These are phyloP conservation scores for Chytridium lagenaria DNA, from an alignment of 371 early-diverging fungal species.

Conservation along the genomic window DNA sequence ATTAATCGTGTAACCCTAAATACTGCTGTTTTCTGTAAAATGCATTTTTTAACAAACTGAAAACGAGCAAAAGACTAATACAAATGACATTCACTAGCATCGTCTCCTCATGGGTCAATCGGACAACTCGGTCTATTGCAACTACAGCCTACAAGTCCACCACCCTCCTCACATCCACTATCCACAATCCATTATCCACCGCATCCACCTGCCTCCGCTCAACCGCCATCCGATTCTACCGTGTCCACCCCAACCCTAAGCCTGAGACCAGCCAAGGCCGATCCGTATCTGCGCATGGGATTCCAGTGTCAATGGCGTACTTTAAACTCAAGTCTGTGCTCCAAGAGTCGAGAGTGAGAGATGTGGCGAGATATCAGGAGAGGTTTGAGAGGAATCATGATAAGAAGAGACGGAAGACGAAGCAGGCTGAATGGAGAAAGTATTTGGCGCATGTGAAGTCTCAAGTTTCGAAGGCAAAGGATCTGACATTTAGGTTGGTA, in stretches of 20 bases:
- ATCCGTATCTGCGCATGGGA: constrained; percentile 19
- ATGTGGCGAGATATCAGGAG: constrained; percentile 48
- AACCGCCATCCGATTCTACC: constrained; percentile 15
- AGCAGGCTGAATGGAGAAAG: constrained; percentile 49
- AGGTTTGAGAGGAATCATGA: constrained; percentile 51
- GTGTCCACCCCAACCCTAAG: constrained; percentile 14
- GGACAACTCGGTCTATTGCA: neutral
- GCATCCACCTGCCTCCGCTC: neutral
- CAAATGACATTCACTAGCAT: no score
- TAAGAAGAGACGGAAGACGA: constrained; percentile 45
- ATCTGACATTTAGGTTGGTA: constrained; percentile 47
- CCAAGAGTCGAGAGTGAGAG: constrained; percentile 44
- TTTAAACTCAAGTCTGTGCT: constrained; percentile 46
- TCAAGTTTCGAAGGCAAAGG: constrained; percentile 47
- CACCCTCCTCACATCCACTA: neutral
- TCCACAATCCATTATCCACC: neutral
- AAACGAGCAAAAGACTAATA: neutral
- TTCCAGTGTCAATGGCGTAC: constrained; percentile 32
- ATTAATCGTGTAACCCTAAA: no score
- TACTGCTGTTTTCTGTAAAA: neutral
- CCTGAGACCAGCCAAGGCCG: constrained; percentile 18
- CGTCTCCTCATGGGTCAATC: neutral
- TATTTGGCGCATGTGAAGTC: constrained; percentile 49
- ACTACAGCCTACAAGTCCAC: no score
- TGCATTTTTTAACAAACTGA: neutral